Evolutionary conservation across 352 stramenopile species (phyloP).

Genomic region (Phytophthora brassicae): DNA sequence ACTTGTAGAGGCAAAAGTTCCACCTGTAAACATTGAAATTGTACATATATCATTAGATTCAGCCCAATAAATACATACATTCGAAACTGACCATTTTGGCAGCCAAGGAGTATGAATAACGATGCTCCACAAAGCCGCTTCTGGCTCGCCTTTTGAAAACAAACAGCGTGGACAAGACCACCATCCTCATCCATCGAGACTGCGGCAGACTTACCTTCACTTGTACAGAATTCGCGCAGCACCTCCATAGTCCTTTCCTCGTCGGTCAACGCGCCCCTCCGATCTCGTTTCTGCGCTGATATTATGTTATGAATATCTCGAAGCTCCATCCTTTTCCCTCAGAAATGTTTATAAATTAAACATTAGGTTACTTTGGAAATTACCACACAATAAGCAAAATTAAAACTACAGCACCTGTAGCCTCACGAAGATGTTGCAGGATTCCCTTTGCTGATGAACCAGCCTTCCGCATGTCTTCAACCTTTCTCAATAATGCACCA

Average conservation of each 20-base stretch:
- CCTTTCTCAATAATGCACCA: too few species aligned
- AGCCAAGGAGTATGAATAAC: background rate
- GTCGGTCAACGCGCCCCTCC: background rate
- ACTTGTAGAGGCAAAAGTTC: background rate
- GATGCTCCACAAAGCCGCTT: background rate
- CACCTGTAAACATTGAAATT: background rate
- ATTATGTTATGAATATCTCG: slow-evolving; percentile 17
- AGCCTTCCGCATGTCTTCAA: too few species aligned
- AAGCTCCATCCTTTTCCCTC: slow-evolving; percentile 8
- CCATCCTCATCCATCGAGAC: slow-evolving; percentile 7
- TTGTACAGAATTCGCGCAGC: slow-evolving; percentile 16
- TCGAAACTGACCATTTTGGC: background rate
- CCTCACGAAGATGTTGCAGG: too few species aligned
- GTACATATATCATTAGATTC: too few species aligned
- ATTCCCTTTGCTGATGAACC: too few species aligned
- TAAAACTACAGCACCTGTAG: too few species aligned
- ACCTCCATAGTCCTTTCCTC: background rate
- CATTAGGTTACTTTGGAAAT: too few species aligned
- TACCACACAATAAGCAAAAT: too few species aligned
- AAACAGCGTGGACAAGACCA: slow-evolving; percentile 2
- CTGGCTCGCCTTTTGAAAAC: slow-evolving; percentile 9
- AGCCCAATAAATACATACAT: too few species aligned
- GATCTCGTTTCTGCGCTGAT: background rate
- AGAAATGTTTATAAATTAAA: too few species aligned
- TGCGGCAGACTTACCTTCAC: background rate